These are phyloP conservation scores for Carnegiea gigantea DNA, from an alignment of 179 eudicot species.

Conservation along the genomic window DNA sequence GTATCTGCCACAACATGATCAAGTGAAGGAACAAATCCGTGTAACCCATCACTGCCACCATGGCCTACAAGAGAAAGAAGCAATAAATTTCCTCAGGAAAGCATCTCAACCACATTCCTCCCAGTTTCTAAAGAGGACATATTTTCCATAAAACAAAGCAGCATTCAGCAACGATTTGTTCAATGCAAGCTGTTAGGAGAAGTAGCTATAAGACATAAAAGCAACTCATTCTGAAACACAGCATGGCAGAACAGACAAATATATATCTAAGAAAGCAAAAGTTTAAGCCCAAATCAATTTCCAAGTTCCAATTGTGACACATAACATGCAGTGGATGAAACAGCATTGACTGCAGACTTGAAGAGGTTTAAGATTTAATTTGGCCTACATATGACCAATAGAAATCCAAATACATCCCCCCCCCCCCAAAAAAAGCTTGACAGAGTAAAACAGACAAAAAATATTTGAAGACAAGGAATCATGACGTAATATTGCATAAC, in stretches of 20 bases:
- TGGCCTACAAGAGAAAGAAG: conserved; percentile 54
- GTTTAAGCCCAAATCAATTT: background rate
- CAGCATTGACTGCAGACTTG: background rate
- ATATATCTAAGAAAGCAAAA: background rate
- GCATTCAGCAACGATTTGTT: background rate
- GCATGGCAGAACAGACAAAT: background rate
- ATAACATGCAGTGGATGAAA: background rate
- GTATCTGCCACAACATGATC: conserved; percentile 97
- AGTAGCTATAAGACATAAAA: background rate
- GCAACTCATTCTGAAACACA: background rate
- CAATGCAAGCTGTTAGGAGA: background rate
- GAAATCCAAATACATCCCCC: background rate
- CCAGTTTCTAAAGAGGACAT: background rate
- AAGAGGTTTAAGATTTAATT: background rate
- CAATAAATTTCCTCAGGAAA: background rate
- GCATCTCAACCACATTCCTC: background rate
- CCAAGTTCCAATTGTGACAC: background rate
- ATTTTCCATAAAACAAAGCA: too few species aligned
- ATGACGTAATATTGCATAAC: background rate
- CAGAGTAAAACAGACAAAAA: background rate
- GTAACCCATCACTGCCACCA: conserved; percentile 98
- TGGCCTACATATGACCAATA: background rate
- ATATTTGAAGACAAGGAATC: background rate
- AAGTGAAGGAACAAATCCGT: conserved; percentile 97
- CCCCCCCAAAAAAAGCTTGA: background rate